Base-by-base conservation (phyloP, 2,329 filamentous ascomycete species). In the Raffaelea deltoideospora region DNA sequence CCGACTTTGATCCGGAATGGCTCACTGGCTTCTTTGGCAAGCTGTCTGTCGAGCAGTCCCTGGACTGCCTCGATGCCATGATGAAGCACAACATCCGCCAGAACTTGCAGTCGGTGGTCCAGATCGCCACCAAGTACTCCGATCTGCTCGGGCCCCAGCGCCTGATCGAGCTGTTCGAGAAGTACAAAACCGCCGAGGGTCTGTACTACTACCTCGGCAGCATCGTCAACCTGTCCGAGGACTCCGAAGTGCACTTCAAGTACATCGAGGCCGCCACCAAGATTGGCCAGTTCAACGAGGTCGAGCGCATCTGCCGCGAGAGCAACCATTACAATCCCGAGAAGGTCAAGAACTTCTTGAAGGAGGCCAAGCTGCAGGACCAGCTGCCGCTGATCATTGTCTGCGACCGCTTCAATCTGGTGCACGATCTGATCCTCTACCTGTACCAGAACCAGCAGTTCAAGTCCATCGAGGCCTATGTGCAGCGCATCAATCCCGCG, bases 381-480 rank as follows among this genome's bases (percentile, higher is more conserved):
- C 88, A 95, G 62, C 70, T 98, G 31, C 90, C 90, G 31, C 67
- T 98, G 37, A 98, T 98, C 61, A 95, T 96, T 49, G 86, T 98
- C 41, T 98, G 92, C 61, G 90, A 98, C 55, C 84, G 88, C n/a
- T 95, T 92, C 72, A 93, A 96, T 65, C 94, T 98, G 53, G 85
- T 96, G 30, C 90, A 98, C 53, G 90, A 98, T 52, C 62, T 98
- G 52, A 85, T 98, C 31, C 72, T 98, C 18, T 95, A 90, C 61
- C 74, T 98, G 9, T 98, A 98, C 67, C 90, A 96, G 68, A 93
- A 93, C 61, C 88, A 98, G 60, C 88, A 96, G 54, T 98, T 95
- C 72, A 86, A 93, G 64, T 94, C 90, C 1, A 98, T 98, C 46
- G 90, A 98, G 63, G 79, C 92, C 10, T 98, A 98, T 49, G 90